Evolutionary conservation across 352 stramenopile species (phyloP).

Genomic region (Aphanomyces euteiches): DNA sequence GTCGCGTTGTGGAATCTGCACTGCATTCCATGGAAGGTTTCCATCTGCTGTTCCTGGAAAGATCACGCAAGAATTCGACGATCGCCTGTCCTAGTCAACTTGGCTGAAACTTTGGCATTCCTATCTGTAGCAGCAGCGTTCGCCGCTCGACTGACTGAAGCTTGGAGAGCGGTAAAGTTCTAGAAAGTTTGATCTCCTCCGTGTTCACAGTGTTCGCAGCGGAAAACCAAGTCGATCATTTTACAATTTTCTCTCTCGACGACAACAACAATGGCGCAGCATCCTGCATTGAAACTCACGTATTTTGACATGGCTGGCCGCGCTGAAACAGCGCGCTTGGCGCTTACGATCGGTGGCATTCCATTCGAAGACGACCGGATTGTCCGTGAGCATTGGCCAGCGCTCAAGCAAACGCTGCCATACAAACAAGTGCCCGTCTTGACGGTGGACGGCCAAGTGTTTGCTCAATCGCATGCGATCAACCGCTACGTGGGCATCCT

Average conservation of each 20-base stretch:
- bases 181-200: too few relatives aligned
- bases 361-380: conserved; percentile 56
- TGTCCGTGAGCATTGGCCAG: conserved; percentile 33
- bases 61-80: too few relatives aligned
- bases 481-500: conserved; percentile 39
- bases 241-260: not conserved
- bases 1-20: too few relatives aligned
- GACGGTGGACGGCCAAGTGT: conserved; percentile 44
- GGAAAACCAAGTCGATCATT: not conserved
- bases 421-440: conserved; percentile 44
- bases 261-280: not conserved
- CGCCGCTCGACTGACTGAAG: too few relatives aligned
- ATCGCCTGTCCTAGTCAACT: too few relatives aligned
- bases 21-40: too few relatives aligned
- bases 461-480: conserved; percentile 50
- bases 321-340: conserved; percentile 50
- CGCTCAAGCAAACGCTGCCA: conserved; percentile 38
- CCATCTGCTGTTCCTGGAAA: too few relatives aligned
- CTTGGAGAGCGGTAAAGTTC: too few relatives aligned
- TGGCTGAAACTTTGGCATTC: too few relatives aligned
- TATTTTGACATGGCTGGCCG: conserved; percentile 54
- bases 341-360: conserved; percentile 45
- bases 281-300: conserved; percentile 43
- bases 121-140: too few relatives aligned
- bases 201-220: too few relatives aligned